phyloP scores from a whole-genome alignment of 2,329 filamentous ascomycete genomes.

The Aspergillus sp. region DNA sequence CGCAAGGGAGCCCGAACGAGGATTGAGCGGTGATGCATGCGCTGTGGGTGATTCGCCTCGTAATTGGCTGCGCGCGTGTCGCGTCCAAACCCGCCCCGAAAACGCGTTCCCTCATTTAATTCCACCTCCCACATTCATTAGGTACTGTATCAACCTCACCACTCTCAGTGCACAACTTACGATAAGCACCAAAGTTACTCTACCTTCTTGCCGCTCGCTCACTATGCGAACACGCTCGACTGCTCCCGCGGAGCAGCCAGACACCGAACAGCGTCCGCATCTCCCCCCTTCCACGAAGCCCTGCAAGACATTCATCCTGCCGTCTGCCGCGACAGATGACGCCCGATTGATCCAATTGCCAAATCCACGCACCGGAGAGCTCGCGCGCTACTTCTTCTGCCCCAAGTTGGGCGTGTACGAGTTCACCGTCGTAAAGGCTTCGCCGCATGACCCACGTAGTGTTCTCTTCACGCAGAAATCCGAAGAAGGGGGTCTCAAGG shows the following conservation, averaged over 20 bases:
- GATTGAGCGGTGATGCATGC: neutral
- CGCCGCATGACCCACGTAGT: conserved; percentile 51
- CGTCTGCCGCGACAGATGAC: conserved; percentile 49
- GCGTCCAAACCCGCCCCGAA: conserved; percentile 13
- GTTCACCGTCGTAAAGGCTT: conserved; percentile 56
- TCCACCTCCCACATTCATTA: conserved; percentile 1
- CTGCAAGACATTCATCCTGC: conserved; percentile 56
- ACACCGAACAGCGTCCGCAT: conserved; percentile 20
- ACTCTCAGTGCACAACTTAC: neutral
- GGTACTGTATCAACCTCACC: neutral
- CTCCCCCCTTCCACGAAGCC: conserved; percentile 25
- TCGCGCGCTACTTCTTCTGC: conserved; percentile 58
- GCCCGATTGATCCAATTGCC: conserved; percentile 56
- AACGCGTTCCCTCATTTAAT: conserved; percentile 12
- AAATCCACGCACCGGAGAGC: conserved; percentile 49
- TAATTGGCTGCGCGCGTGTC: conserved; percentile 31
- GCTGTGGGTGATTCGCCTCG: conserved; percentile 1
- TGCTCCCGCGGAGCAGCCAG: conserved; percentile 17
- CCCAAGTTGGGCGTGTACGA: conserved; percentile 59
- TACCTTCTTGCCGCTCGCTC: neutral
- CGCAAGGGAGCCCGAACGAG: neutral
- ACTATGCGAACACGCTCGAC: conserved; percentile 23
- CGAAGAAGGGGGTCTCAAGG: conserved; percentile 41
- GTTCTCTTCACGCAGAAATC: conserved; percentile 49
- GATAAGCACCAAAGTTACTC: neutral